These are phyloP conservation scores for Naegleria gruberi DNA, from an alignment of 208 protist species.

Conservation along the genomic window DNA sequence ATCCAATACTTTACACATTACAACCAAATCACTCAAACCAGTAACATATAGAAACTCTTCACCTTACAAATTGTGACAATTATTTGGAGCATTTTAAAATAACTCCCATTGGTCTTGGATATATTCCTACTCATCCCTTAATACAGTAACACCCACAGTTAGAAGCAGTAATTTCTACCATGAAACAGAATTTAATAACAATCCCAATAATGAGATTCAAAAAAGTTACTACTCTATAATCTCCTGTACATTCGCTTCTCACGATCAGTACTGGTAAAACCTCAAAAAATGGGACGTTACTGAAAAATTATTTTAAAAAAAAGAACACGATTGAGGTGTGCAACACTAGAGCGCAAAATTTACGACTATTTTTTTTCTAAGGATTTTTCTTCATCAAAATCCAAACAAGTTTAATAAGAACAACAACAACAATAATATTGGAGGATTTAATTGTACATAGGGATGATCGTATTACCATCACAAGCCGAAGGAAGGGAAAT, in stretches of 20 bases:
- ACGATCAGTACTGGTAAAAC: no score
- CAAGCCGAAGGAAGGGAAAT: background rate
- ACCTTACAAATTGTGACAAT: slow-evolving; percentile 6
- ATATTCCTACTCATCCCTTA: background rate
- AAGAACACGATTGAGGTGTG: no score
- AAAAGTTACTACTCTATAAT: background rate
- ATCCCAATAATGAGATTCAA: background rate
- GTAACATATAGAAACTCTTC: background rate
- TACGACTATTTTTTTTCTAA: no score
- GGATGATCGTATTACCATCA: background rate
- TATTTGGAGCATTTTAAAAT: background rate
- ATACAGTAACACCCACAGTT: background rate
- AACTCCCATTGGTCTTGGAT: background rate
- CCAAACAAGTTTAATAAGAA: no score
- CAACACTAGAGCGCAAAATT: no score
- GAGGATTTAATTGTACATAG: no score
- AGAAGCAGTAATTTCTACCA: background rate
- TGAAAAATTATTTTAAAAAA: no score
- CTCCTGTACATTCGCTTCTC: no score
- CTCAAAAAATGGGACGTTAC: no score
- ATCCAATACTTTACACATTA: background rate
- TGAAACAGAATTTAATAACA: background rate
- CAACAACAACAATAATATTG: no score
- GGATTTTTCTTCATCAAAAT: no score
- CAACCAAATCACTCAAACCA: background rate